Evolutionary conservation across 257 asterid genomes (phyloP).

Genomic region (Salvia hispanica): DNA sequence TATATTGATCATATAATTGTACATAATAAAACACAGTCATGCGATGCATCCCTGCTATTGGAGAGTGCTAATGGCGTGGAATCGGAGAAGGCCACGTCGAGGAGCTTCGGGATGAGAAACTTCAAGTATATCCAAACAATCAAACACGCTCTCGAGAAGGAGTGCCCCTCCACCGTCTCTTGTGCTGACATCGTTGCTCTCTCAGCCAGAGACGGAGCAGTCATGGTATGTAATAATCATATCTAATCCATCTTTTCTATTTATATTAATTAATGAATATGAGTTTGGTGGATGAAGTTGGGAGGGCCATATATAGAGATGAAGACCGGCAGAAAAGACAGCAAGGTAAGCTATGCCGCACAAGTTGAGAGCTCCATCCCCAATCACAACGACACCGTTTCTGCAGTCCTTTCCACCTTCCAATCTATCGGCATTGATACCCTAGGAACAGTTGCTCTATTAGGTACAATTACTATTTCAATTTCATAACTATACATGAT

Average conservation of each 20-base stretch:
- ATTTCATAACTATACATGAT: too few relatives aligned
- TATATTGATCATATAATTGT: too few relatives aligned
- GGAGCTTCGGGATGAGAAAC: constrained; percentile 77
- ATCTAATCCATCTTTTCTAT: too few relatives aligned
- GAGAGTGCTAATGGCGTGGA: constrained; percentile 42
- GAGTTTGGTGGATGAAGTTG: constrained; percentile 15
- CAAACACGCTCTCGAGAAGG: constrained; percentile 61
- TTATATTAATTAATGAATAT: too few relatives aligned
- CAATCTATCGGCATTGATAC: constrained; percentile 57
- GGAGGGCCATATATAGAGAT: constrained; percentile 64
- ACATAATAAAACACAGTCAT: constrained; percentile 45
- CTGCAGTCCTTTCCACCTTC: constrained; percentile 58
- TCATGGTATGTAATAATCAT: constrained; percentile 24
- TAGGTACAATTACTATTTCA: constrained; percentile 8
- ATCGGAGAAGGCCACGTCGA: constrained; percentile 62
- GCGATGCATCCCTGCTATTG: constrained; percentile 82
- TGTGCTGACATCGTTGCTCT: constrained; percentile 92
- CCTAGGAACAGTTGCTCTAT: constrained; percentile 67
- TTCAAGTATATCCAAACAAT: constrained; percentile 63
- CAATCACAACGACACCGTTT: constrained; percentile 63
- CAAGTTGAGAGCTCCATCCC: constrained; percentile 61
- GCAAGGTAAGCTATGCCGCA: constrained; percentile 48
- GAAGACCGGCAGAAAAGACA: constrained; percentile 80
- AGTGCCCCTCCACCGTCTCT: constrained; percentile 74
- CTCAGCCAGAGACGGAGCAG: constrained; percentile 74